Percentiles rank a stretch among this genome's conserved stretches.
These are phyloP conservation scores for Diaporthe ilicicola DNA, from an alignment of 2,329 filamentous ascomycete genomes.

Conservation along the genomic window DNA sequence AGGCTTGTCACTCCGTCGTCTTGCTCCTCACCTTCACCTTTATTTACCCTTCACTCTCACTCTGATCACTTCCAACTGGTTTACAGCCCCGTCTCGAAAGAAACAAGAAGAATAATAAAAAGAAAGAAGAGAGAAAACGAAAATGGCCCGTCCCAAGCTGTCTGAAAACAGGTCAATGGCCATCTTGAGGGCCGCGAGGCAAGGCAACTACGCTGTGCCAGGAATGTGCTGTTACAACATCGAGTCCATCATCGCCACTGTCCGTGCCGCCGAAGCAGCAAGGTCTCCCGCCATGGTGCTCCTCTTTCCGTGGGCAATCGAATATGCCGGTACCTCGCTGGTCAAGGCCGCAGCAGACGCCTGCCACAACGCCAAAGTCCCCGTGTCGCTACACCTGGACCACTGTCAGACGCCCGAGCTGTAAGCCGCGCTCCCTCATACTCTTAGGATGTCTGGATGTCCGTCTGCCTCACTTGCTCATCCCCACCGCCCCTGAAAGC, in stretches of 20 bases:
- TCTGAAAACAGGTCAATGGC: slow-evolving; percentile 59
- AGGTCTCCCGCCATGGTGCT: slow-evolving; percentile 75
- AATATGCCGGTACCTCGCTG: slow-evolving; percentile 67
- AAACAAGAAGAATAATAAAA: too few species aligned
- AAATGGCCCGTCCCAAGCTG: slow-evolving; percentile 49
- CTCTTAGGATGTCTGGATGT: too few species aligned
- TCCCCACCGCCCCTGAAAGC: background rate
- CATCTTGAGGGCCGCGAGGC: slow-evolving; percentile 65
- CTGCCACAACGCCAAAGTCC: slow-evolving; percentile 64
- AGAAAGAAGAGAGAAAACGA: too few species aligned
- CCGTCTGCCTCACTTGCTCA: too few species aligned
- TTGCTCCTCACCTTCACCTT: background rate
- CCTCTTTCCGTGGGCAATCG: slow-evolving; percentile 77
- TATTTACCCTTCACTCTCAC: background rate
- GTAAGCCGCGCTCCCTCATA: background rate
- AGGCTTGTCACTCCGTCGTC: background rate
- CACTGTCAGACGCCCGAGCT: slow-evolving; percentile 72
- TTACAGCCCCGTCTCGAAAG: too few species aligned
- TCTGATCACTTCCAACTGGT: background rate
- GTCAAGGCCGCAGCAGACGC: slow-evolving; percentile 65
- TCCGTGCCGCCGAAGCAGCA: slow-evolving; percentile 74
- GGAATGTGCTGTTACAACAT: slow-evolving; percentile 74
- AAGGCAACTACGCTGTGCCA: slow-evolving; percentile 65
- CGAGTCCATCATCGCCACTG: slow-evolving; percentile 74
- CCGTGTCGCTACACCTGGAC: slow-evolving; percentile 71